Conservation (phyloP, 129 eudicot genomes). For the Silybum marianum region DNA sequence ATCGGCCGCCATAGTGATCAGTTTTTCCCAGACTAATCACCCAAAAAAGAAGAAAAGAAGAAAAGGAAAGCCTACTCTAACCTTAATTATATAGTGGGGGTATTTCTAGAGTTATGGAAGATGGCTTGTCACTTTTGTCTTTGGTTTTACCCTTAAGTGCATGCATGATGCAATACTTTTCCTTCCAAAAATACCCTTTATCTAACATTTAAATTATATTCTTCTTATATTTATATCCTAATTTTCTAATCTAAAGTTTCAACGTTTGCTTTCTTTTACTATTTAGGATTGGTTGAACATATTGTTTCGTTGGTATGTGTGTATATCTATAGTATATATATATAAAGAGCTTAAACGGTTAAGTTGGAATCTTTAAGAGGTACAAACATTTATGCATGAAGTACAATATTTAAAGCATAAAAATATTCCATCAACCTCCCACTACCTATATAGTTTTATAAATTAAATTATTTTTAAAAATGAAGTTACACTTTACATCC, state of each 20-base stretch:
- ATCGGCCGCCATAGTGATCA: conserved; percentile 17
- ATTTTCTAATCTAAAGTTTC: background rate
- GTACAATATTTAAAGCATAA: no score
- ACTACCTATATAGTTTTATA: no score
- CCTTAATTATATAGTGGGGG: conserved; percentile 6
- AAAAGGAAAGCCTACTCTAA: background rate
- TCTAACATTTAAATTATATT: background rate
- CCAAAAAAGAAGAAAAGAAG: background rate
- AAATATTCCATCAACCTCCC: no score
- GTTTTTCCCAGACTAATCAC: background rate
- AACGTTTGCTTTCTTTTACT: background rate
- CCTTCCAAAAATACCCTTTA: background rate
- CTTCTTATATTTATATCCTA: background rate
- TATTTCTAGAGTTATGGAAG: conserved; percentile 30
- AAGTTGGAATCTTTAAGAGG: no score
- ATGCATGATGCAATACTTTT: conserved; percentile 15
- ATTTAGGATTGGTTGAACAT: background rate
- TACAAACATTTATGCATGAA: no score
- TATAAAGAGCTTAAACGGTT: no score
- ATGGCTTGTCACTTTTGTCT: conserved; percentile 19
- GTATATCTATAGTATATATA: no score
- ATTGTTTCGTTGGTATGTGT: background rate
- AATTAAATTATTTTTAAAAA: no score
- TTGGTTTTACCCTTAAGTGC: background rate
- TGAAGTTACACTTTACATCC: no score